Base-by-base conservation (phyloP, 2,329 filamentous ascomycete genomes). In the Chalaropsis ovoidea region DNA sequence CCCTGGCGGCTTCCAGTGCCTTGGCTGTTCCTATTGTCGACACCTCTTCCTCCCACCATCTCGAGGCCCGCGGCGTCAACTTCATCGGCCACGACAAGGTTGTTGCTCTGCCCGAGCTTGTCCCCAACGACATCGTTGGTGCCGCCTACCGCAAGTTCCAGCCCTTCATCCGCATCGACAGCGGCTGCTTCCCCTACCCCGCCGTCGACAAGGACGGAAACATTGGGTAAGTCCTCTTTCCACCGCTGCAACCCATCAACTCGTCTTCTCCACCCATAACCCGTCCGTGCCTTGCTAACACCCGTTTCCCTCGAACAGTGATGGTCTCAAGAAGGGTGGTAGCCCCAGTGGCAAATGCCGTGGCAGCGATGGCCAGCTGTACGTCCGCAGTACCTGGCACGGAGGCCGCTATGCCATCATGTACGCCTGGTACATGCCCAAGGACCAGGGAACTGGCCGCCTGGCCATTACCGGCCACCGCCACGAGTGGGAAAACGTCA, bases 111-210 rank as follows among this genome's bases (percentile, higher is more conserved):
- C 56, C 70, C 5, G 68, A 75, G 69, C 69, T 72, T 10, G 71
- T 74, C 41, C 74, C 74, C 6, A 68, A 69, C 17, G 71, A 69
- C 63, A 69, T 69, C 7, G 68, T 70, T 43, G 73, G 74, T 27
- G 64, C 66, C 27, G 65, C 73, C 35, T 74, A 73, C 62, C 69
- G 72, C n/a, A 74, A 73, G 69, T 74, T 73, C 69, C 73, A 74
- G 69, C 74, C 74, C 11, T 74, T 70, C 67, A 69, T 76, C 41
- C 70, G 70, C 27, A 68, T 62, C 11, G 79, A 85, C 4, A 76
- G 77, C 19, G 83, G 84, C 58, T 86, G 84, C 68, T 83, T 86
- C 8, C 82, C 83, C 0, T 86, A 84, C 70, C 83, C 83, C 0
- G 83, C 80, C 1, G 83, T 86, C 1, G 80, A 86, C 68, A 77